phyloP scores from a whole-genome alignment of 2,329 filamentous ascomycete genomes.

The Pestalotiopsis sp. region DNA sequence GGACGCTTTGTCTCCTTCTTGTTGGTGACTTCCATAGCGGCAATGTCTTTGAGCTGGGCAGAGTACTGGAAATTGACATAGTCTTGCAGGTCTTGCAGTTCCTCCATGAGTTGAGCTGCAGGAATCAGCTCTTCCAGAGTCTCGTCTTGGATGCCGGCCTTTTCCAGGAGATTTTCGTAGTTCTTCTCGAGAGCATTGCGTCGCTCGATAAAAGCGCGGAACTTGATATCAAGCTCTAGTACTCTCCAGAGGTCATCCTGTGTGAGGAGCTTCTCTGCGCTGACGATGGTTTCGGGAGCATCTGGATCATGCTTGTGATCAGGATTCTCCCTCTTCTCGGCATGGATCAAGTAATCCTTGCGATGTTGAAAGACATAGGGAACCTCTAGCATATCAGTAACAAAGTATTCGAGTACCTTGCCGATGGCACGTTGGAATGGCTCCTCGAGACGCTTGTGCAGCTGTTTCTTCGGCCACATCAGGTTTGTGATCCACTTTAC shows the following conservation, averaged over 20 bases:
- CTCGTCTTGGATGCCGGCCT: constrained; percentile 66
- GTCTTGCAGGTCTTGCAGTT: constrained; percentile 94
- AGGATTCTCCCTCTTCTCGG: constrained; percentile 68
- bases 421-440: constrained; percentile 88
- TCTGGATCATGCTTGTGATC: constrained; percentile 67
- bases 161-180: constrained; percentile 71
- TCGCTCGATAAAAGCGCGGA: constrained; percentile 90
- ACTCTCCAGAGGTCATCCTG: constrained; percentile 96
- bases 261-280: constrained; percentile 84
- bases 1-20: constrained; percentile 74
- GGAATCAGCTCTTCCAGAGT: constrained; percentile 84
- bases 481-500: constrained; percentile 88
- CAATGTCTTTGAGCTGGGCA: constrained; percentile 79
- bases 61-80: constrained; percentile 95
- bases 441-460: constrained; percentile 71
- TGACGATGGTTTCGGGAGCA: constrained; percentile 72
- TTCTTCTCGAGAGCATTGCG: constrained; percentile 81
- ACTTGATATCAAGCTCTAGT: constrained; percentile 92
- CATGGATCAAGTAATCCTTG: constrained; percentile 95
- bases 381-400: constrained; percentile 91
- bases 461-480: constrained; percentile 84
- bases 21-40: constrained; percentile 62
- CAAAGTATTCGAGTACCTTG: constrained; percentile 94
- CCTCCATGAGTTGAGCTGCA: constrained; percentile 84
- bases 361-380: constrained; percentile 98